Evolutionary conservation across 352 stramenopile genomes (phyloP), one percentile per base, ranked within the genome.

Genomic region (Elongisporangium senticosum): DNA sequence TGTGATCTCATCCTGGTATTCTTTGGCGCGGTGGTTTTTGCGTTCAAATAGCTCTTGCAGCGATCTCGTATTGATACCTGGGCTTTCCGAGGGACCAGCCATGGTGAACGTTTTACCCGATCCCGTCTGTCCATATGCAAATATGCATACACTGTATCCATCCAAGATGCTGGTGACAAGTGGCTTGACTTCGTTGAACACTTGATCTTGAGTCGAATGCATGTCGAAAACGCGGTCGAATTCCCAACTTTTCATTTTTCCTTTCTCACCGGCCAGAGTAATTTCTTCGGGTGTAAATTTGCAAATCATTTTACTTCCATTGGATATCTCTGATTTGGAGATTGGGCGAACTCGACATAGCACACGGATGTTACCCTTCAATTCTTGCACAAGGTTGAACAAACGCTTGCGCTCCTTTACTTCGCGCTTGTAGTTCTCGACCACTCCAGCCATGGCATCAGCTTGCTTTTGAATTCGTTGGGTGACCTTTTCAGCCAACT

Each of bases 291-390:
- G 72, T n/a, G 72, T 65, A 61, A 93, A 91, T 52, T 92, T 91
- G 65, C 83, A 90, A 28, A 90, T 83, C 59, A 87, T 74, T 54
- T 93, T 93, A 63, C 77, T 92, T 33, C 86, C 83, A 43, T 83
- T 74, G 13, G 67, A 61, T 43, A 89, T 48, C 58, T 95, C 83
- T 13, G 60, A 71, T 64, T 91, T 95, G 20, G 86, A 93, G 53
- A 95, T 92, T 2, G 96, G 96, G 33, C 96, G 94, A 15, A 98
- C 87, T 59, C 97, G 95, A 57, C 95, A 99, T 50, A 98, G 91
- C 13, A 99, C 97, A 55, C 97, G 95, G 57, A 99, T 99, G 65
- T 99, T 99, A 39, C 95, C 96, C 61, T 98, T 97, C 28, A 99
- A 76, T 56, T 97, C 93, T 57, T 98, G 90, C 39, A 99, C 97